Base-by-base conservation (phyloP, 371 early-diverging fungal genomes). In the Syncephalis plumigaleata region DNA sequence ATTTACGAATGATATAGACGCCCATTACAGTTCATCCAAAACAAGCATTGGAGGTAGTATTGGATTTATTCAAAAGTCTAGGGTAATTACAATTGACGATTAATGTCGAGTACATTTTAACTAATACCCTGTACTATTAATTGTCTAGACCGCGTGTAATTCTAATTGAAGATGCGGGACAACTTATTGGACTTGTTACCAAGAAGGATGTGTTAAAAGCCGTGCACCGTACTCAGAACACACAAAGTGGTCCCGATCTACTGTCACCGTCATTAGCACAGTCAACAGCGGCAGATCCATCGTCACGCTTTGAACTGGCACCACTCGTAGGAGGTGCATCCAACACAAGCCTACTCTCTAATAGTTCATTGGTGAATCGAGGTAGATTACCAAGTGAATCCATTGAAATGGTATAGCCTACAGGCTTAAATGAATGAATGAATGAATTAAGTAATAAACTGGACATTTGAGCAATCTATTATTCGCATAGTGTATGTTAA, bases 61-160 rank as follows among this genome's bases (percentile, higher is more conserved):
- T 80, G 54, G 91, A 92, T 61, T 69, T 96, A 53, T 93, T 96
- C 60, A 81, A 84, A 45, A 87, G 90, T 58, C 62, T 96, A 46
- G 96, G 91, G 71, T 68, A 55, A 51, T 44, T 24, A 9, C 3
- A 31, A 31, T 7, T 31, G 11, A 31, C 11, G 11, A 31, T 31
- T 17, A 27, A 24, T 18, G 20, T 17, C 22, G 16, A 1, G 26
- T 2, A 20, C 4, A 48, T 53, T 18, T 23, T 36, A 50, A 45
- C 39, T 18, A 20, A 36, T 39, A 23, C 38, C 4, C 31, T 31
- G 11, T 31, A 31, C 36, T 45, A 16, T 40, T 5, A 38, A 11
- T 17, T 37, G 36, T 39, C n/a, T 62, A 69, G 81, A 9, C 87
- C 87, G 7, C 70, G 81, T 3, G 73, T 78, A 8, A 69, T 87